A percentile compares a stretch with the other conserved stretches of the same genome.
phyloP scores from a whole-genome alignment of 495 filamentous ascomycete species.

The Aspergillus biplanus region DNA sequence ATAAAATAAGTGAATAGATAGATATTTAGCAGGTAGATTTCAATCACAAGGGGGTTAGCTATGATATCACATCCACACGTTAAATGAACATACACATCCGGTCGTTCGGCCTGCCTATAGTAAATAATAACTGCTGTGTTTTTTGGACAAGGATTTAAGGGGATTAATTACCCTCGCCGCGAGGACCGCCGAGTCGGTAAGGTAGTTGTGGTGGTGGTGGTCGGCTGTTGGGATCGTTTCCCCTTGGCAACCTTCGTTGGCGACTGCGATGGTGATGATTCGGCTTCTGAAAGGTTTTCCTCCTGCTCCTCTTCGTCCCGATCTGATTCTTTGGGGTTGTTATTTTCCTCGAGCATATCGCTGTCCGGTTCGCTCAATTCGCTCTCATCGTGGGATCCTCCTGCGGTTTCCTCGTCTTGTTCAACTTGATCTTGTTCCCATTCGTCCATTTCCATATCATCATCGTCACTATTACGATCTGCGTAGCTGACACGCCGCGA shows the following conservation, averaged over 20 bases:
- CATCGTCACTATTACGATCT: constrained; percentile 60
- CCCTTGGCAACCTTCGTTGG: constrained; percentile 27
- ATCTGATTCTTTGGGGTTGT: constrained; percentile 17
- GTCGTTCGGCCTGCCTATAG: not conserved
- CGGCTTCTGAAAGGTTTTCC: constrained; percentile 16
- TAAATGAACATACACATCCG: not conserved
- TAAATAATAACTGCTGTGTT: not conserved
- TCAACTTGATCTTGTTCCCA: constrained; percentile 37
- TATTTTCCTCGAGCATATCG: constrained; percentile 19
- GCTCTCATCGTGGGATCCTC: constrained; percentile 28
- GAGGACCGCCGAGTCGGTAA: constrained; percentile 47
- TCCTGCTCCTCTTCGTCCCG: constrained; percentile 31
- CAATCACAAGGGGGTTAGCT: not conserved
- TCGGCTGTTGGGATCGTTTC: constrained; percentile 19
- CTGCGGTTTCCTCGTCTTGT: constrained; percentile 32
- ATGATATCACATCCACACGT: not conserved
- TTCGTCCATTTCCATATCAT: constrained; percentile 58
- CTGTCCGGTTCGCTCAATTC: constrained; percentile 23
- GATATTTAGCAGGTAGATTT: constrained; percentile 4
- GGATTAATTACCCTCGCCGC: constrained; percentile 35
- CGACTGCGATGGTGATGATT: constrained; percentile 31
- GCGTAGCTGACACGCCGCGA: constrained; percentile 51
- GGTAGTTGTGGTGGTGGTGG: constrained; percentile 25
- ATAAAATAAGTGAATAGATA: not conserved
- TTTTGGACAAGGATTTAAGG: not conserved